A percentile compares a stretch with the other conserved stretches of the same genome.
phyloP scores from a whole-genome alignment of 1,139 yeast species.

The Magnusiomyces sp. region DNA sequence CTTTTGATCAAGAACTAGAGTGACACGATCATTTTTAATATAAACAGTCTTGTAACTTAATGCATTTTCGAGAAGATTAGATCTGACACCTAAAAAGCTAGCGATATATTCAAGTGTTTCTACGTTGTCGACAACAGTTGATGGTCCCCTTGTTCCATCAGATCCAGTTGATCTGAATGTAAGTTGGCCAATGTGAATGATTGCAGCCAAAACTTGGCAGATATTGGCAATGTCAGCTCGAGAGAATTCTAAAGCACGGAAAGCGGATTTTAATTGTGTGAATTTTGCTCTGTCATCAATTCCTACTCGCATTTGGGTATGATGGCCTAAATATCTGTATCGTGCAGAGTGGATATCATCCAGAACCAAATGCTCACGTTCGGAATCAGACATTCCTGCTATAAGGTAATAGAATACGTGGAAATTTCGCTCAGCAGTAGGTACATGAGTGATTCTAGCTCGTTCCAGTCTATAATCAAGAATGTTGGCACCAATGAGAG shows the following conservation, averaged over 20 bases:
- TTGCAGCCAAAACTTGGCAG: constrained; percentile 38
- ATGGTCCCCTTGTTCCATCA: constrained; percentile 31
- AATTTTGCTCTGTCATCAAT: constrained; percentile 33
- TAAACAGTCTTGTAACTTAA: constrained; percentile 34
- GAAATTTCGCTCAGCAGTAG: constrained; percentile 37
- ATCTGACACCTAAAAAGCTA: constrained; percentile 34
- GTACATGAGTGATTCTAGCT: constrained; percentile 34
- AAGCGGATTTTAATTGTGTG: constrained; percentile 32
- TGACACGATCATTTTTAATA: constrained; percentile 34
- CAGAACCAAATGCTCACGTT: constrained; percentile 32
- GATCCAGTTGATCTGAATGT: constrained; percentile 30
- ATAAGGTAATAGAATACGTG: constrained; percentile 36
- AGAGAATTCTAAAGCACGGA: constrained; percentile 32
- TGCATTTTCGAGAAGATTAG: constrained; percentile 33
- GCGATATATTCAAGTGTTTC: constrained; percentile 33
- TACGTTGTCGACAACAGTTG: constrained; percentile 33
- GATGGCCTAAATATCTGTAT: constrained; percentile 36
- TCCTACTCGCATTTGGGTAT: constrained; percentile 33
- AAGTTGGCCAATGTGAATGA: constrained; percentile 37
- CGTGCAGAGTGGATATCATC: constrained; percentile 25
- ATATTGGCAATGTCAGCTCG: constrained; percentile 37
- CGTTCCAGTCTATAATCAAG: constrained; percentile 36
- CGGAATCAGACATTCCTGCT: constrained; percentile 34
- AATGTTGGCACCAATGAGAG: constrained; percentile 34
- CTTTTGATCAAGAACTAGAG: constrained; percentile 34